Evolutionary conservation across 1,284 basidiomycete genomes (phyloP), one percentile per base, ranked within the genome.

Genomic region (Coriolopsis trogii): DNA sequence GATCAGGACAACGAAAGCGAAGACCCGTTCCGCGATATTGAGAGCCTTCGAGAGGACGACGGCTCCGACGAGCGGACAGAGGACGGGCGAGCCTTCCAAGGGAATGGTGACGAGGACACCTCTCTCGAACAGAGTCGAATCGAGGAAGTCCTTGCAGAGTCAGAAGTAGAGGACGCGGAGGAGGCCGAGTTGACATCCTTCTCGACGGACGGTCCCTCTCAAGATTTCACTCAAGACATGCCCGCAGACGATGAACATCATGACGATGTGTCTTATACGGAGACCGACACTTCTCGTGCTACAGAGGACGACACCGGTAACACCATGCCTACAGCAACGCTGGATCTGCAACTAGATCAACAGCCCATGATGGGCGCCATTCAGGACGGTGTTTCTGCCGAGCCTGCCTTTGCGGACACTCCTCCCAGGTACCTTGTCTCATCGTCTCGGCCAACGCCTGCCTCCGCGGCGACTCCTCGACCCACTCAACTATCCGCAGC

Each of bases 11-110:
- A 77, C 38, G 81, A 80, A 50, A 93, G 88, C 61, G 90, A 89
- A 57, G 93, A 93, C 72, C 87, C 89, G 16, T 95, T 95, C 70
- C 82, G 82, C 40, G 92, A 93, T 59, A 88, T 95, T 51, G 93
- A 95, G 65, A 93, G 91, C 60, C 67, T 93, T 62, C 73, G 77
- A 29, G 88, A 87, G 53, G 87, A 87, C 20, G 75, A 59, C n/a
- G n/a, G n/a, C 24, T 40, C 48, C 15, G 49, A 39, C 15, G 46
- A 41, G 16, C 50, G 46, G 4, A 59, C 49, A 26, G 37, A 38
- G 30, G 64, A 53, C 8, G 53, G 49, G 28, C 51, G 55, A 41
- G 56, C 51, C 28, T 67, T 57, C 18, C 56, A 56, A 42, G 66
- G 62, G 31, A 70, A 66, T 23, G 67, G 67, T 41, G 71, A 71